phyloP scores from a whole-genome alignment of 2,329 filamentous ascomycete species.

The Penicillium verrucosum region DNA sequence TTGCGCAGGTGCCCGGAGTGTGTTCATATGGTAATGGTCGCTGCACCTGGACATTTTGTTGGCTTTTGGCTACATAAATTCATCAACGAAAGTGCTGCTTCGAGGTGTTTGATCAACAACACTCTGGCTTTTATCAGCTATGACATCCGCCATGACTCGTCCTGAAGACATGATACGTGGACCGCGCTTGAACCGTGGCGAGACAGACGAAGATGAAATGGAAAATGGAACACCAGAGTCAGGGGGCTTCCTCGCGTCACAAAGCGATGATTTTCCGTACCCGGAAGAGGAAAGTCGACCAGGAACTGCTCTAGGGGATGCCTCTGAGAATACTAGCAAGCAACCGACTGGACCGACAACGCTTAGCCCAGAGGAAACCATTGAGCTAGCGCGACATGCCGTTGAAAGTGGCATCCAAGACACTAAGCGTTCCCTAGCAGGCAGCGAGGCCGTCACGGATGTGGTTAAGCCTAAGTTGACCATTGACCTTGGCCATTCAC shows the following conservation, averaged over 20 bases:
- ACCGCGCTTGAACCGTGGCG: slow-evolving; percentile 30
- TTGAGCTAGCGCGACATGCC: slow-evolving; percentile 44
- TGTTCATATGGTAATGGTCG: slow-evolving; percentile 11
- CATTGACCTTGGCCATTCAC: slow-evolving; percentile 51
- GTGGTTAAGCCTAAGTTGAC: slow-evolving; percentile 50
- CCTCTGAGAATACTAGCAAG: slow-evolving; percentile 19
- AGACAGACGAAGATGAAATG: slow-evolving; percentile 34
- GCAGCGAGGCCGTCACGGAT: slow-evolving; percentile 45
- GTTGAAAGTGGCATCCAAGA: slow-evolving; percentile 49
- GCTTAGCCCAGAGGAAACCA: slow-evolving; percentile 44
- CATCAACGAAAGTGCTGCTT: neutral
- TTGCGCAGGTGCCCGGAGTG: slow-evolving; percentile 1
- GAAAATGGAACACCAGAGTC: slow-evolving; percentile 29
- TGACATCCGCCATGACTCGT: slow-evolving; percentile 38
- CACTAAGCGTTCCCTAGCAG: slow-evolving; percentile 47
- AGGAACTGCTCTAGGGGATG: slow-evolving; percentile 27
- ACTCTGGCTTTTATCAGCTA: slow-evolving; percentile 9
- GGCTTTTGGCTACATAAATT: neutral
- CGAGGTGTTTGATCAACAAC: slow-evolving; percentile 1
- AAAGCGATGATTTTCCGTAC: slow-evolving; percentile 27
- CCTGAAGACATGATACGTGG: slow-evolving; percentile 38
- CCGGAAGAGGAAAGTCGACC: slow-evolving; percentile 30
- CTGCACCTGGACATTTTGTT: neutral
- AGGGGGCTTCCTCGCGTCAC: slow-evolving; percentile 21
- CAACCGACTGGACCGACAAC: slow-evolving; percentile 27